Evolutionary conservation across 2,329 filamentous ascomycete genomes (phyloP).

Genomic region (Aspergillus sp.): DNA sequence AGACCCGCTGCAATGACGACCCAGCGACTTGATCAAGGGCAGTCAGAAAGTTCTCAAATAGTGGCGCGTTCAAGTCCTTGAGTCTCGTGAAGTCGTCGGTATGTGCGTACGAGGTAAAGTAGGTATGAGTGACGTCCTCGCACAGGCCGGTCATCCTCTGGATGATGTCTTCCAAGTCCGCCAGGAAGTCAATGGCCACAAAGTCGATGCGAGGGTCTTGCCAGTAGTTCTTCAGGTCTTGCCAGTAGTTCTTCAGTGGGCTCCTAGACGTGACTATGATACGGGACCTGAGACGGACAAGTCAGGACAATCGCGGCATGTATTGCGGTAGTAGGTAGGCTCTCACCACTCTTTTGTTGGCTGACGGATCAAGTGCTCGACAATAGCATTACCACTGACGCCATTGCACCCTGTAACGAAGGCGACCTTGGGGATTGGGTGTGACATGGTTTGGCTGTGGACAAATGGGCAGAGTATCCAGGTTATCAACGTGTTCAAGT

Average conservation of each 20-base stretch:
- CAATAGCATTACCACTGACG: too few relatives aligned
- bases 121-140: constrained; percentile 4
- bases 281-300: too few relatives aligned
- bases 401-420: too few relatives aligned
- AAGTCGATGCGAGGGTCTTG: constrained; percentile 5
- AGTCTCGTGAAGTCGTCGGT: constrained; percentile 2
- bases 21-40: neutral
- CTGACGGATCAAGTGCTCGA: too few relatives aligned
- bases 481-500: too few relatives aligned
- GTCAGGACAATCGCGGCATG: too few relatives aligned
- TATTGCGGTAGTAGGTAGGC: too few relatives aligned
- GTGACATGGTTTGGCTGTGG: too few relatives aligned
- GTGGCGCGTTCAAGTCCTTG: neutral
- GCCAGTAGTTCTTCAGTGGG: neutral
- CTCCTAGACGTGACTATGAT: constrained; percentile 23
- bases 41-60: constrained; percentile 8
- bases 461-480: too few relatives aligned
- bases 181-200: constrained; percentile 6
- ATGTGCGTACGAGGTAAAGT: constrained; percentile 13
- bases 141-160: neutral
- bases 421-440: too few relatives aligned
- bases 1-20: too few relatives aligned
- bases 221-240: neutral
- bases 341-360: too few relatives aligned
- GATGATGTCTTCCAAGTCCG: neutral